Evolutionary conservation across 2,329 filamentous ascomycete genomes (phyloP).

Genomic region (Fusarium graminum): DNA sequence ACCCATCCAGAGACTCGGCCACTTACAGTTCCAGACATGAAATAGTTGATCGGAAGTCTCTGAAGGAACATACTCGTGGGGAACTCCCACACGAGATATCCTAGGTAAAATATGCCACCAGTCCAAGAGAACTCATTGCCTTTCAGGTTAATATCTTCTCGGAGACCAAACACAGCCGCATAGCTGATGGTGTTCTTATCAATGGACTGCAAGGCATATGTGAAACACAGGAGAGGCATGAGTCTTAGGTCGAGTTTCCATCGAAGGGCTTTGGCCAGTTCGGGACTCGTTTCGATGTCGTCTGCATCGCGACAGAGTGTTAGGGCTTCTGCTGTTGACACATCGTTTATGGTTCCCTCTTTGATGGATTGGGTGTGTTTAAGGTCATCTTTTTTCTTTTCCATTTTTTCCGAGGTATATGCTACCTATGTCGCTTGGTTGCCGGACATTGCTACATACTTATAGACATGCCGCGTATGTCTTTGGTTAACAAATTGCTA

Average conservation of each 20-base stretch:
- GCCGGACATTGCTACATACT: too few relatives aligned
- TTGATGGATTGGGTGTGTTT: slow-evolving; percentile 2
- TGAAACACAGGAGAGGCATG: neutral
- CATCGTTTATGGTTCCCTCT: slow-evolving; percentile 11
- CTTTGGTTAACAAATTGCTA: too few relatives aligned
- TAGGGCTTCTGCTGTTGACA: slow-evolving; percentile 1
- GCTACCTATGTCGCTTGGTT: too few relatives aligned
- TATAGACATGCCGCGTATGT: too few relatives aligned
- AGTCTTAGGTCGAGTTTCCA: slow-evolving; percentile 15
- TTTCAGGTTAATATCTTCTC: slow-evolving; percentile 1
- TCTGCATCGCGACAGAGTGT: slow-evolving; percentile 2
- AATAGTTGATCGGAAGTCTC: slow-evolving; percentile 9
- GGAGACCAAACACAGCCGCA: slow-evolving; percentile 2
- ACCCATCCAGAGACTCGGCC: accelerated
- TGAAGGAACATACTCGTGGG: slow-evolving; percentile 15
- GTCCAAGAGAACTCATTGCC: slow-evolving; percentile 19
- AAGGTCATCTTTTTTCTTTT: slow-evolving; percentile 3
- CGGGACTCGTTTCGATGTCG: neutral
- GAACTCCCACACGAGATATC: slow-evolving; percentile 17
- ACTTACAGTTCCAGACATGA: slow-evolving; percentile 22
- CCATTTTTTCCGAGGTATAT: neutral
- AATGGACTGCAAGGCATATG: slow-evolving; percentile 1
- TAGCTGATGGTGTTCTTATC: slow-evolving; percentile 24
- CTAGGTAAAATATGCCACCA: slow-evolving; percentile 2
- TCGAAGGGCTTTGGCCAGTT: neutral